Percentiles rank a stretch among this genome's conserved stretches.
Conservation (phyloP, 257 asterid genomes). For the Sherardia arvensis region DNA sequence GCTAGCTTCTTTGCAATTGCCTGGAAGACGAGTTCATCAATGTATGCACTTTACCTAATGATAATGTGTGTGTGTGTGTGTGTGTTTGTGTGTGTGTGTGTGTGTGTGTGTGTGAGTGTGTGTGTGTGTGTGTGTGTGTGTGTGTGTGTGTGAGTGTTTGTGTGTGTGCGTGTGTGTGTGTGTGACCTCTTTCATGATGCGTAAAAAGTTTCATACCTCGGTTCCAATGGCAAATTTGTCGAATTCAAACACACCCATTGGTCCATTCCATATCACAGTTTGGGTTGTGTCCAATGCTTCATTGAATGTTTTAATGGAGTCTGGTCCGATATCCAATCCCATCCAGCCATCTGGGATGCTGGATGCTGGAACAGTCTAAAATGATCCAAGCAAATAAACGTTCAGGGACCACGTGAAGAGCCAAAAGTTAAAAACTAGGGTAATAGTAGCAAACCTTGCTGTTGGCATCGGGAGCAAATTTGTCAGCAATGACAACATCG, state of each 20-base stretch:
- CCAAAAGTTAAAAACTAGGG: not conserved
- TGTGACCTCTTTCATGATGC: not conserved
- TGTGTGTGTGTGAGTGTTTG: too few relatives aligned
- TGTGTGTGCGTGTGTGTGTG: too few relatives aligned
- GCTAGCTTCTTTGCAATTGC: constrained; percentile 75
- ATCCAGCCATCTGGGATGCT: constrained; percentile 87
- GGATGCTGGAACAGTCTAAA: constrained; percentile 67
- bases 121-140: too few relatives aligned
- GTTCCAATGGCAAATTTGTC: constrained; percentile 84
- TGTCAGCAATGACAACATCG: constrained; percentile 76
- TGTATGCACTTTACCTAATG: not conserved
- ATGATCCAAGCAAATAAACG: not conserved
- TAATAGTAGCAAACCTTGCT: constrained; percentile 49
- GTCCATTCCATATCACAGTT: constrained; percentile 90
- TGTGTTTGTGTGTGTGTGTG: too few relatives aligned
- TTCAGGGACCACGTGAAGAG: not conserved
- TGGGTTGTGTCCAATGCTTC: constrained; percentile 66
- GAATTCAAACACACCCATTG: constrained; percentile 92
- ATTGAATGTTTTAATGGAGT: constrained; percentile 63
- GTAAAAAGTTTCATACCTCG: constrained; percentile 32
- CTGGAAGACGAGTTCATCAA: constrained; percentile 24
- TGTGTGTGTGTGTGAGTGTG: too few relatives aligned
- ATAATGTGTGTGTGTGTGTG: too few relatives aligned
- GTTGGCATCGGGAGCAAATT: constrained; percentile 82
- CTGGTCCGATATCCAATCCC: constrained; percentile 89